Percentiles rank a stretch among this genome's conserved stretches.
These are phyloP conservation scores for Xylaria sp. DNA, from an alignment of 2,329 filamentous ascomycete species.

Conservation along the genomic window DNA sequence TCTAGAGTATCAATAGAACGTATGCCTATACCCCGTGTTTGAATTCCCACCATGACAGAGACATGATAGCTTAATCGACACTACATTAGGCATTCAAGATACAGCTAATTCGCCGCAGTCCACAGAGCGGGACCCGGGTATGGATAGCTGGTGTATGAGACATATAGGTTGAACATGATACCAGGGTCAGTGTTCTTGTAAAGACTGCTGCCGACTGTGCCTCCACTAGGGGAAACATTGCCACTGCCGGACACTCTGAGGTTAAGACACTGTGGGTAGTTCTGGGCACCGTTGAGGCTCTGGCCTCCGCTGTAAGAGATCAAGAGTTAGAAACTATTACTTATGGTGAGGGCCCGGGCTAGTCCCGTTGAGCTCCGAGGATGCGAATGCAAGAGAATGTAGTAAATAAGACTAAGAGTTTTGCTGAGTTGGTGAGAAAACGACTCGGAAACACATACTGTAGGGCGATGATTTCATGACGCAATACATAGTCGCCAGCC, in stretches of 20 bases:
- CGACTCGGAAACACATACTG: slow-evolving; percentile 46
- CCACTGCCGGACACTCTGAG: slow-evolving; percentile 54
- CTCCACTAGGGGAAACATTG: slow-evolving; percentile 45
- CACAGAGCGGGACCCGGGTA: slow-evolving; percentile 45
- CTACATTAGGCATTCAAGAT: not conserved
- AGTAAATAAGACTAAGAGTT: not conserved
- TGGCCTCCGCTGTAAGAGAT: slow-evolving; percentile 48
- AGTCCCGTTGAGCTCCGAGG: not conserved
- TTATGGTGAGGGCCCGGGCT: not conserved
- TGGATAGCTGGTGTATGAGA: slow-evolving; percentile 40
- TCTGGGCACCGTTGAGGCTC: slow-evolving; percentile 50
- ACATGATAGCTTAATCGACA: not conserved
- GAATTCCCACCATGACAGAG: not conserved
- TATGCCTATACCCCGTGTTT: not conserved
- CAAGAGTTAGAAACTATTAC: not conserved
- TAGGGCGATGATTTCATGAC: slow-evolving; percentile 63
- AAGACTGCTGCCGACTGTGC: slow-evolving; percentile 46
- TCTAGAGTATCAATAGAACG: too few relatives aligned
- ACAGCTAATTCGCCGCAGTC: slow-evolving; percentile 42
- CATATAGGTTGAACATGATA: slow-evolving; percentile 45
- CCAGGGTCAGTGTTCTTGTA: slow-evolving; percentile 48
- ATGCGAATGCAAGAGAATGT: not conserved
- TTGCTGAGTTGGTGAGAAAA: not conserved
- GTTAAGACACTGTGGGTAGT: slow-evolving; percentile 60
- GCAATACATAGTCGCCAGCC: slow-evolving; percentile 61